Percentiles rank a stretch among this genome's conserved stretches.
These are phyloP conservation scores for Trypanosoma avium DNA, from an alignment of 208 protist genomes.

Conservation along the genomic window DNA sequence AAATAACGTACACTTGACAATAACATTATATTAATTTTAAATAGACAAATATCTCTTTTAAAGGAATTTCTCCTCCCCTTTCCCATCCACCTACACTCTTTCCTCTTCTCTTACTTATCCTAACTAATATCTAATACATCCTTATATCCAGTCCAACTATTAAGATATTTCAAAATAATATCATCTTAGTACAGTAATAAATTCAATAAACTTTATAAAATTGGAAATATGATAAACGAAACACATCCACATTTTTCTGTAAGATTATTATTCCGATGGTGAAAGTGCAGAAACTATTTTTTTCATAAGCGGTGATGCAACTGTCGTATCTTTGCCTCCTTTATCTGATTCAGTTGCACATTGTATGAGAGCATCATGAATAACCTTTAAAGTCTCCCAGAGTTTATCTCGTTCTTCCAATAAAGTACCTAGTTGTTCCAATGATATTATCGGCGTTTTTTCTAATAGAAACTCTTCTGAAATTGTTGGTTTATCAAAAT, in stretches of 20 bases:
- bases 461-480: slow-evolving; percentile 6
- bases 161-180: too few species aligned
- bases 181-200: too few species aligned
- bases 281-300: slow-evolving; percentile 14
- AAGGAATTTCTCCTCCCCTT: too few species aligned
- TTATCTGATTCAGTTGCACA: neutral
- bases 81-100: too few species aligned
- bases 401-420: slow-evolving; percentile 71
- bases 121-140: too few species aligned
- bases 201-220: too few species aligned
- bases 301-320: slow-evolving; percentile 7
- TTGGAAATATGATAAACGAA: neutral
- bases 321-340: neutral
- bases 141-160: too few species aligned
- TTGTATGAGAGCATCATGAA: slow-evolving; percentile 11
- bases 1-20: too few species aligned
- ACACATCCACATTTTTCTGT: neutral
- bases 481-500: neutral
- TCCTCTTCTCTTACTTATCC: too few species aligned
- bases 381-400: slow-evolving; percentile 31
- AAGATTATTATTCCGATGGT: neutral
- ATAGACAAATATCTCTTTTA: too few species aligned
- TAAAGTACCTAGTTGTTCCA: slow-evolving; percentile 56
- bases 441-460: slow-evolving; percentile 35
- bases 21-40: too few species aligned